Evolutionary conservation across 2,329 filamentous ascomycete genomes (phyloP).

Genomic region (Fusarium bulbicola): DNA sequence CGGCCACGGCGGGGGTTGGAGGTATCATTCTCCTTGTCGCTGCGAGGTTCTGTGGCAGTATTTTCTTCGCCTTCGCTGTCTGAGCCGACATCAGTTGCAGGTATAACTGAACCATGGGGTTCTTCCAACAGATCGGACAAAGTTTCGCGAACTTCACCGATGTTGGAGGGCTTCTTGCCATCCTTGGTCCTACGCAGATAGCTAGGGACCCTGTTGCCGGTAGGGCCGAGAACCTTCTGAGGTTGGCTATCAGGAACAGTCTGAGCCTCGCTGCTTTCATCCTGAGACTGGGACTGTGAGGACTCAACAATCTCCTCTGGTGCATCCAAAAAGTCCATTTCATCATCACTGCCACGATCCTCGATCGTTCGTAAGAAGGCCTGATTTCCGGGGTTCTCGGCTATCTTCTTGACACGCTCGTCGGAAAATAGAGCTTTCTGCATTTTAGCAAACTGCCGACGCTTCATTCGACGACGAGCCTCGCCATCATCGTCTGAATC

Average conservation of each 20-base stretch:
- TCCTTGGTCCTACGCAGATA: slow-evolving; percentile 69
- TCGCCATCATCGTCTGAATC: slow-evolving; percentile 92
- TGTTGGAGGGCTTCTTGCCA: slow-evolving; percentile 74
- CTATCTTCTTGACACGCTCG: slow-evolving; percentile 90
- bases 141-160: slow-evolving; percentile 84
- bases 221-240: slow-evolving; percentile 49
- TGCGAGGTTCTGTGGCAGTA: slow-evolving; percentile 33
- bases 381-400: slow-evolving; percentile 85
- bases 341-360: slow-evolving; percentile 79
- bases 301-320: slow-evolving; percentile 44
- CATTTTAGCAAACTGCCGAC: slow-evolving; percentile 90
- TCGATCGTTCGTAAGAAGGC: slow-evolving; percentile 93
- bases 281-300: slow-evolving; percentile 48
- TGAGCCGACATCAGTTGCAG: slow-evolving; percentile 50
- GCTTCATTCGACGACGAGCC: slow-evolving; percentile 80
- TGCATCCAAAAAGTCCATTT: slow-evolving; percentile 77
- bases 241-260: slow-evolving; percentile 64
- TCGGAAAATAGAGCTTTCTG: slow-evolving; percentile 87
- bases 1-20: slow-evolving; percentile 50
- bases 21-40: slow-evolving; percentile 62
- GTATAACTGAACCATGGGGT: slow-evolving; percentile 61
- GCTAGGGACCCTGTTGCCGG: slow-evolving; percentile 64
- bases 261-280: slow-evolving; percentile 44
- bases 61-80: slow-evolving; percentile 55
- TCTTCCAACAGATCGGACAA: slow-evolving; percentile 86